These are phyloP conservation scores for Penicillium sp. DNA, from an alignment of 2,329 filamentous ascomycete genomes.

Conservation along the genomic window DNA sequence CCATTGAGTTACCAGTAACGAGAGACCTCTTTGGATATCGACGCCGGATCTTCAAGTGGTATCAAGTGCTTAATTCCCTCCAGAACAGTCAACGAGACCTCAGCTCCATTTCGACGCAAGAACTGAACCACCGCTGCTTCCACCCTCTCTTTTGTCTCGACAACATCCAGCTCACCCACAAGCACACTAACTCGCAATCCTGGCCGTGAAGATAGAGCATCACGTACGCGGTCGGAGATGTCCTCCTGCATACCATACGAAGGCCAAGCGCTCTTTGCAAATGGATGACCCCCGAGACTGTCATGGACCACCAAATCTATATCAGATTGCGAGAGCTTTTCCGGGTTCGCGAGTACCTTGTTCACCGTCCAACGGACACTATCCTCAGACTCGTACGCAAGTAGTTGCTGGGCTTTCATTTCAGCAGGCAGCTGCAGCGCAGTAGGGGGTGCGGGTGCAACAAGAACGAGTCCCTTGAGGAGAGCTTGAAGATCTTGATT, in stretches of 20 bases:
- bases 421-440: conserved; percentile 35
- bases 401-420: conserved; percentile 36
- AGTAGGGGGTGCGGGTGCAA: conserved; percentile 39
- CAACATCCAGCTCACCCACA: conserved; percentile 36
- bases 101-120: conserved; percentile 12
- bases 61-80: conserved; percentile 26
- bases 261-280: conserved; percentile 40
- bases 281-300: conserved; percentile 32
- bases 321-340: conserved; percentile 18
- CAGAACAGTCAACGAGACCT: conserved; percentile 12
- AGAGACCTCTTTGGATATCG: conserved; percentile 12
- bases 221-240: conserved; percentile 23
- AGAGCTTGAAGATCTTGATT: conserved; percentile 2
- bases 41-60: conserved; percentile 26
- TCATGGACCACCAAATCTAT: conserved; percentile 25
- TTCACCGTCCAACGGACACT: conserved; percentile 34
- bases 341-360: conserved; percentile 35
- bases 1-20: conserved; percentile 1
- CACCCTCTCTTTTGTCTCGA: conserved; percentile 37
- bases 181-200: conserved; percentile 29
- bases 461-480: conserved; percentile 36
- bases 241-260: conserved; percentile 39
- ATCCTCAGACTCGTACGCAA: conserved; percentile 34
- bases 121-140: conserved; percentile 26
- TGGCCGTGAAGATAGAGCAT: conserved; percentile 9